Evolutionary conservation across 371 early-diverging fungal genomes (phyloP).

Genomic region (Neoconidiobolus thromboides): DNA sequence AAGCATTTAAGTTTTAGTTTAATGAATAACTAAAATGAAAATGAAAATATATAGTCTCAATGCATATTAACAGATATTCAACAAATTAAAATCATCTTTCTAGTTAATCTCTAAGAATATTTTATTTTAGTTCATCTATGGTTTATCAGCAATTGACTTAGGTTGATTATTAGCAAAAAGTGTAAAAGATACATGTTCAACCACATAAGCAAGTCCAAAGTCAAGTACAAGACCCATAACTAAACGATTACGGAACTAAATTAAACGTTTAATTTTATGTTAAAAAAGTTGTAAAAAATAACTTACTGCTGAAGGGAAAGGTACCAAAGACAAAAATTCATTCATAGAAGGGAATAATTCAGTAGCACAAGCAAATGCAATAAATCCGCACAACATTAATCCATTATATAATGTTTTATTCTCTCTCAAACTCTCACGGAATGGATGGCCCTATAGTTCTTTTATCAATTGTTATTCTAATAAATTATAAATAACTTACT

Average conservation of each 20-base stretch:
- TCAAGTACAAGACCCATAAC: conserved; percentile 48
- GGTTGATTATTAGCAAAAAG: conserved; percentile 56
- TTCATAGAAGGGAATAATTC: conserved; percentile 84
- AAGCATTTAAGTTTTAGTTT: no score
- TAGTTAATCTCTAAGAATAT: neutral
- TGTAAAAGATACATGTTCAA: conserved; percentile 34
- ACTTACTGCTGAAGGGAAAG: conserved; percentile 63
- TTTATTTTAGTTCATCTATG: neutral
- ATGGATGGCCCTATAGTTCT: conserved; percentile 62
- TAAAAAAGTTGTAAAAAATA: neutral
- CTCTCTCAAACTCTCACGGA: conserved; percentile 91
- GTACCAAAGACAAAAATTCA: conserved; percentile 74
- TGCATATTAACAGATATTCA: no score
- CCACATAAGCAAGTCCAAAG: conserved; percentile 41
- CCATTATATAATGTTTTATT: conserved; percentile 90
- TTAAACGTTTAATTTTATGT: conserved; percentile 1
- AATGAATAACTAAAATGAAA: no score
- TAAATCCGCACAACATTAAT: conserved; percentile 59
- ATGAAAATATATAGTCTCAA: no score
- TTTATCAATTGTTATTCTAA: no score
- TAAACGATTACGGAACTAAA: conserved; percentile 44
- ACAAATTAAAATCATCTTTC: no score
- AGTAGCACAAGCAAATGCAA: conserved; percentile 75
- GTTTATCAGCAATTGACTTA: conserved; percentile 24
- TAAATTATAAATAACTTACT: no score